Percentiles rank a stretch among this genome's conserved stretches.
phyloP scores from a whole-genome alignment of 192 early-diverging fungal genomes.

The Coemansia sp. region DNA sequence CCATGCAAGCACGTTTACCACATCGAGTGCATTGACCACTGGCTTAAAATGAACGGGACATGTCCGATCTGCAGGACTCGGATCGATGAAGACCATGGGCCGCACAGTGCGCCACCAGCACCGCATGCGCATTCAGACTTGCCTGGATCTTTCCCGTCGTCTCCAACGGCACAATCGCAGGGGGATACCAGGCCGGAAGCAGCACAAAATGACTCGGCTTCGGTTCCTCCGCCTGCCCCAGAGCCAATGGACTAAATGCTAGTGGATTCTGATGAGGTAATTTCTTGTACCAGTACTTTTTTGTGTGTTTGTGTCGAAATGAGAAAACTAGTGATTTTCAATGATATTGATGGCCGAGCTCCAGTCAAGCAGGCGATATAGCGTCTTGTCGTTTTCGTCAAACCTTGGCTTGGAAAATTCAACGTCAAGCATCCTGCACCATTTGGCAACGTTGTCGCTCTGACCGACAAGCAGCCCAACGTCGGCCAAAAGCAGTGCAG shows the following conservation, averaged over 20 bases:
- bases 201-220: not conserved
- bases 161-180: slow-evolving; percentile 7
- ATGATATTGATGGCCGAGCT: slow-evolving; percentile 1
- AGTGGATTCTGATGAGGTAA: not conserved
- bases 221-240: slow-evolving; percentile 14
- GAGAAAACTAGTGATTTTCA: not conserved
- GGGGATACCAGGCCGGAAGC: not conserved
- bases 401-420: slow-evolving; percentile 13
- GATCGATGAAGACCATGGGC: slow-evolving; percentile 27
- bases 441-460: slow-evolving; percentile 16
- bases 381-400: not conserved
- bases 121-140: slow-evolving; percentile 37
- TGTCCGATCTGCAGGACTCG: slow-evolving; percentile 81
- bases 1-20: slow-evolving; percentile 92
- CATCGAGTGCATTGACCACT: slow-evolving; percentile 81
- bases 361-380: slow-evolving; percentile 19
- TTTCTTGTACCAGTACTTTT: slow-evolving; percentile 7
- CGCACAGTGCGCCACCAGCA: not conserved
- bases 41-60: slow-evolving; percentile 92
- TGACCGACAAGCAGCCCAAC: slow-evolving; percentile 42
- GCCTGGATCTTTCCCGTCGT: slow-evolving; percentile 50
- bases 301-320: not conserved
- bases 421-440: slow-evolving; percentile 38
- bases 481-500: slow-evolving; percentile 37
- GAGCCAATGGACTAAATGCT: slow-evolving; percentile 33